Conservation (phyloP, 495 filamentous ascomycete species). For the Aspergillus affinis region DNA sequence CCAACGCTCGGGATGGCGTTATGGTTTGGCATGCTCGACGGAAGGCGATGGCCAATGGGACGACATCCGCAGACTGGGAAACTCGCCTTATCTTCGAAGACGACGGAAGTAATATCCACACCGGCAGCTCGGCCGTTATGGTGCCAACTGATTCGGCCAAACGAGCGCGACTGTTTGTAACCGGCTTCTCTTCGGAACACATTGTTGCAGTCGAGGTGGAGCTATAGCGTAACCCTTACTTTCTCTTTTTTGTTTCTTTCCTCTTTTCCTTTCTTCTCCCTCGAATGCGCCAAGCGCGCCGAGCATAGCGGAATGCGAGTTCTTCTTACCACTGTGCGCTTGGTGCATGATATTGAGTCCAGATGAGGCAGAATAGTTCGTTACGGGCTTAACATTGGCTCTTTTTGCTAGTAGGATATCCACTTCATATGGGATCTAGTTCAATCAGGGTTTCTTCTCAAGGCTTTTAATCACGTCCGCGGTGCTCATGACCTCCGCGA, state of each 20-base stretch:
- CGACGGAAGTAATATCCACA: constrained; percentile 52
- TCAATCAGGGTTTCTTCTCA: constrained; percentile 3
- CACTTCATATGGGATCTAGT: background rate
- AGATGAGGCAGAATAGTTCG: background rate
- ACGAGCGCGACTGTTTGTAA: constrained; percentile 58
- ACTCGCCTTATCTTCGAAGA: constrained; percentile 56
- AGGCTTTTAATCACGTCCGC: constrained; percentile 37
- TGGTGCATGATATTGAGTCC: background rate
- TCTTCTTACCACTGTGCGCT: background rate
- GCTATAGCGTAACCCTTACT: constrained; percentile 30
- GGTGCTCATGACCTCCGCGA: constrained; percentile 42
- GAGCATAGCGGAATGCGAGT: background rate
- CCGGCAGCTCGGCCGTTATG: constrained; percentile 52
- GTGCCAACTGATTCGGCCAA: constrained; percentile 46
- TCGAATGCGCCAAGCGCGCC: background rate
- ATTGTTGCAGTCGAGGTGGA: constrained; percentile 56
- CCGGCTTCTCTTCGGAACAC: constrained; percentile 53
- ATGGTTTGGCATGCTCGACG: constrained; percentile 49
- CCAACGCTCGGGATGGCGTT: constrained; percentile 39
- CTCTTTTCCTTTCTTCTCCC: background rate
- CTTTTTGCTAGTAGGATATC: background rate
- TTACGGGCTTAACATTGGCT: background rate
- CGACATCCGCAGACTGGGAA: constrained; percentile 33
- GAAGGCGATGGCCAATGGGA: constrained; percentile 3
- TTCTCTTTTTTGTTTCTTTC: background rate